These are phyloP conservation scores for Cicer arietinum DNA, from an alignment of 306 rosid genomes.

Conservation along the genomic window DNA sequence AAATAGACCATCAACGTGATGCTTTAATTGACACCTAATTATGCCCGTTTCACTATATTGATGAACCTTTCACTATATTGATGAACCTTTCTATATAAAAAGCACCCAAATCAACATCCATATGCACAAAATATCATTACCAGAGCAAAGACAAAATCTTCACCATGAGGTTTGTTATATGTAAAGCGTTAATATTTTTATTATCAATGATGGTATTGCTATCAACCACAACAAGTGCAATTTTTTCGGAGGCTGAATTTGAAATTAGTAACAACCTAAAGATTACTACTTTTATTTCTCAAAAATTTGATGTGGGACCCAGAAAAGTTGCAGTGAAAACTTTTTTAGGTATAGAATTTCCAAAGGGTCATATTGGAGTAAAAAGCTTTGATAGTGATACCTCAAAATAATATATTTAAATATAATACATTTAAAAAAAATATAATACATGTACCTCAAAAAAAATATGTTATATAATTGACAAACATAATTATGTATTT, in stretches of 20 bases:
- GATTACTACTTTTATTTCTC: conserved; percentile 2
- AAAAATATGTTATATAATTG: too few relatives aligned
- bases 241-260: neutral
- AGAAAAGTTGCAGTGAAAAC: neutral
- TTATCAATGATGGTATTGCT: neutral
- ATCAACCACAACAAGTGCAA: neutral
- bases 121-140: neutral
- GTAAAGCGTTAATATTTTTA: neutral
- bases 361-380: conserved; percentile 30
- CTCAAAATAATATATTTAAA: neutral
- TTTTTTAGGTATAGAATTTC: neutral
- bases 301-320: neutral
- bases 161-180: neutral
- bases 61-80: too few relatives aligned
- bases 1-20: neutral
- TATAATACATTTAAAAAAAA: too few relatives aligned
- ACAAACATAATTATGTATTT: too few relatives aligned
- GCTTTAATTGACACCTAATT: neutral
- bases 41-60: neutral
- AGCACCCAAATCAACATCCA: neutral
- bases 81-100: too few relatives aligned
- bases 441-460: neutral
- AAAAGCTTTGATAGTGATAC: conserved; percentile 32
- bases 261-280: neutral
- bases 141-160: neutral